These are phyloP conservation scores for Tolypocladium sp. DNA, from an alignment of 2,329 filamentous ascomycete genomes.

Conservation along the genomic window DNA sequence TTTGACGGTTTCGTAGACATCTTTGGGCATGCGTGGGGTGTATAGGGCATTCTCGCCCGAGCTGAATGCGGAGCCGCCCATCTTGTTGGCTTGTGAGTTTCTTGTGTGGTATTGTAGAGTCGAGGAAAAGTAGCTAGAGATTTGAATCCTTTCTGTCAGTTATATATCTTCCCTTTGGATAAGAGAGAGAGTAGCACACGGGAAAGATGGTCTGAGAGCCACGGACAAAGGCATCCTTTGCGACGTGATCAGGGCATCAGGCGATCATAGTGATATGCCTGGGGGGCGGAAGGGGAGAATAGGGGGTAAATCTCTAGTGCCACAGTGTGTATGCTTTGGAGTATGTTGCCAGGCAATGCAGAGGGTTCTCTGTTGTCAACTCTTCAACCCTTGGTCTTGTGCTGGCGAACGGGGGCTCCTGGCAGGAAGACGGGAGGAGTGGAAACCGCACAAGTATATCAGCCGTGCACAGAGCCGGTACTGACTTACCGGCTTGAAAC, in stretches of 20 bases:
- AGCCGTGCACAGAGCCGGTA: too few relatives aligned
- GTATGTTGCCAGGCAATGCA: too few relatives aligned
- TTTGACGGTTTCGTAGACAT: constrained; percentile 46
- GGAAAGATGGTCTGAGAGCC: background rate
- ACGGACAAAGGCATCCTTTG: background rate
- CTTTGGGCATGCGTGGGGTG: constrained; percentile 56
- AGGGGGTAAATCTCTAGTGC: too few relatives aligned
- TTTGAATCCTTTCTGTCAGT: background rate
- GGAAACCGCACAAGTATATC: too few relatives aligned
- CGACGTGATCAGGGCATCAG: background rate
- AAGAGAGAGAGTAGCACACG: background rate
- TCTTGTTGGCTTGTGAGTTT: constrained; percentile 18
- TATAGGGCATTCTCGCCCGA: constrained; percentile 34
- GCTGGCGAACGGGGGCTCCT: too few relatives aligned
- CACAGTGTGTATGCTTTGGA: too few relatives aligned
- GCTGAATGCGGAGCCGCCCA: constrained; percentile 59
- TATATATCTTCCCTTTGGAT: background rate
- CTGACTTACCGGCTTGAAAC: background rate
- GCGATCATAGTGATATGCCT: background rate
- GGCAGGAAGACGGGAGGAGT: too few relatives aligned
- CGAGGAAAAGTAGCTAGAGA: too few relatives aligned
- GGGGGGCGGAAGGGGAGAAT: too few relatives aligned
- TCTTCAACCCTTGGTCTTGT: too few relatives aligned
- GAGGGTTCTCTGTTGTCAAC: too few relatives aligned
- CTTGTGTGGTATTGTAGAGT: background rate